A percentile compares a stretch with the other conserved stretches of the same genome.
These are phyloP conservation scores for Diaporthe humulicola DNA, from an alignment of 2,329 filamentous ascomycete species.

Conservation along the genomic window DNA sequence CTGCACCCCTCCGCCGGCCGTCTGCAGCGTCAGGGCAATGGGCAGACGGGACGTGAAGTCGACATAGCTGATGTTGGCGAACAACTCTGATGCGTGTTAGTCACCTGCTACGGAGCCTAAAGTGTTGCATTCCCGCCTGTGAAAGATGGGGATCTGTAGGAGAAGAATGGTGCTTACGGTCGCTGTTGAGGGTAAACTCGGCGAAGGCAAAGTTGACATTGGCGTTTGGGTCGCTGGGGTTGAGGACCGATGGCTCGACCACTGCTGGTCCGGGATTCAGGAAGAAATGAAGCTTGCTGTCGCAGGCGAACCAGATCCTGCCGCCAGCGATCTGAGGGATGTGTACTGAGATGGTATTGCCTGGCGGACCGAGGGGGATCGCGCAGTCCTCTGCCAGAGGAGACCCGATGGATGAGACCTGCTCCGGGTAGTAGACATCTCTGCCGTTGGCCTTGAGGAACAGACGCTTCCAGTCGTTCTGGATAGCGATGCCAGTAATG, in stretches of 20 bases:
- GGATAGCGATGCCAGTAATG: slow-evolving; percentile 73
- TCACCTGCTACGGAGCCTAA: too few relatives aligned
- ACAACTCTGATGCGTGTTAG: slow-evolving; percentile 55
- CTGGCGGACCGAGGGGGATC: slow-evolving; percentile 70
- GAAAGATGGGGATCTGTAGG: too few relatives aligned
- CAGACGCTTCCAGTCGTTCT: slow-evolving; percentile 54
- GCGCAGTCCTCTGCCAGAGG: slow-evolving; percentile 68
- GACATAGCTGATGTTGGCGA: slow-evolving; percentile 76
- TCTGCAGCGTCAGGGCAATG: slow-evolving; percentile 64
- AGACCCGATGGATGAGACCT: slow-evolving; percentile 61
- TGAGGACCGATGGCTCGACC: slow-evolving; percentile 77
- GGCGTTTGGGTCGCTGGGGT: slow-evolving; percentile 68
- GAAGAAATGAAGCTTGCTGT: slow-evolving; percentile 68
- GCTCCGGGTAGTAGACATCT: slow-evolving; percentile 67
- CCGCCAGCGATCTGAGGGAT: slow-evolving; percentile 76
- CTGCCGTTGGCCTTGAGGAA: slow-evolving; percentile 61
- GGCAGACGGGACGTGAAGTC: slow-evolving; percentile 73
- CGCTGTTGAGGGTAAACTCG: slow-evolving; percentile 71
- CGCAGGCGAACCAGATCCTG: slow-evolving; percentile 73
- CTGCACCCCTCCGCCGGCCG: slow-evolving; percentile 57
- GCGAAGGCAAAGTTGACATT: slow-evolving; percentile 68
- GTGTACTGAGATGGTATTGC: slow-evolving; percentile 64
- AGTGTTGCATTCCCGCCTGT: too few relatives aligned
- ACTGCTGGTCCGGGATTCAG: slow-evolving; percentile 75
- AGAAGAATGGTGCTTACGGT: slow-evolving; percentile 43